These are phyloP conservation scores for Pythium rhizo-oryzae DNA, from an alignment of 352 stramenopile species.

Conservation along the genomic window DNA sequence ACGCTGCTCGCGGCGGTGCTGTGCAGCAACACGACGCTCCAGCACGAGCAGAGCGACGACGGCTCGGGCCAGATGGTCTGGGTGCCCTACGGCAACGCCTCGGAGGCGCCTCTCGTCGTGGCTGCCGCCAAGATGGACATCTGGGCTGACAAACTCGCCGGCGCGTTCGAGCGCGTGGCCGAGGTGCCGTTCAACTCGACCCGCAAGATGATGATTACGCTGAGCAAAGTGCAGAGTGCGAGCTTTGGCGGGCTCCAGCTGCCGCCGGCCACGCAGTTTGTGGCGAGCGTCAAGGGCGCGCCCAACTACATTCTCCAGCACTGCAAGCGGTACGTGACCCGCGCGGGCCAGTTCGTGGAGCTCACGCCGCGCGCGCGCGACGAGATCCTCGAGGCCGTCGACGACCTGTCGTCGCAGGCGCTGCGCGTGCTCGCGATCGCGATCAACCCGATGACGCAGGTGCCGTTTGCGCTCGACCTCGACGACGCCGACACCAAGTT, in stretches of 20 bases:
- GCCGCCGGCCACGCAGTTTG: slow-evolving; percentile 35
- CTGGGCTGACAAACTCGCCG: slow-evolving; percentile 47
- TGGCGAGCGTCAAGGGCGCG: slow-evolving; percentile 66
- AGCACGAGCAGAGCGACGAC: slow-evolving; percentile 52
- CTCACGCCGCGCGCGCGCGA: slow-evolving; percentile 47
- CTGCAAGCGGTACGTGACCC: slow-evolving; percentile 54
- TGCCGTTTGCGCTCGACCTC: slow-evolving; percentile 47
- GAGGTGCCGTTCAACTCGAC: slow-evolving; percentile 96
- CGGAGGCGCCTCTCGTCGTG: slow-evolving; percentile 74
- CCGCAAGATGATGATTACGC: slow-evolving; percentile 94
- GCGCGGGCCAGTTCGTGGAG: slow-evolving; percentile 46
- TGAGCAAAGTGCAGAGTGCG: slow-evolving; percentile 42
- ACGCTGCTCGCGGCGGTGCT: slow-evolving; percentile 63
- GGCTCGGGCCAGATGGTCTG: slow-evolving; percentile 35
- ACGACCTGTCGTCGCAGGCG: slow-evolving; percentile 71
- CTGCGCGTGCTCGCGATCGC: slow-evolving; percentile 91
- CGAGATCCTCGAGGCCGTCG: slow-evolving; percentile 57
- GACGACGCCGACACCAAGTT: slow-evolving; percentile 79
- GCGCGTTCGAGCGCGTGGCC: slow-evolving; percentile 64
- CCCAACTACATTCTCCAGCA: slow-evolving; percentile 78
- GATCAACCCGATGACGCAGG: slow-evolving; percentile 61
- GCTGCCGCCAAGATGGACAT: slow-evolving; percentile 71
- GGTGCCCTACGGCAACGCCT: slow-evolving; percentile 71
- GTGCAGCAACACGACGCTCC: slow-evolving; percentile 77
- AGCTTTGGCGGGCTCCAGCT: slow-evolving; percentile 34